These are phyloP conservation scores for Fusarium sublunatum DNA, from an alignment of 2,329 filamentous ascomycete genomes.

Conservation along the genomic window DNA sequence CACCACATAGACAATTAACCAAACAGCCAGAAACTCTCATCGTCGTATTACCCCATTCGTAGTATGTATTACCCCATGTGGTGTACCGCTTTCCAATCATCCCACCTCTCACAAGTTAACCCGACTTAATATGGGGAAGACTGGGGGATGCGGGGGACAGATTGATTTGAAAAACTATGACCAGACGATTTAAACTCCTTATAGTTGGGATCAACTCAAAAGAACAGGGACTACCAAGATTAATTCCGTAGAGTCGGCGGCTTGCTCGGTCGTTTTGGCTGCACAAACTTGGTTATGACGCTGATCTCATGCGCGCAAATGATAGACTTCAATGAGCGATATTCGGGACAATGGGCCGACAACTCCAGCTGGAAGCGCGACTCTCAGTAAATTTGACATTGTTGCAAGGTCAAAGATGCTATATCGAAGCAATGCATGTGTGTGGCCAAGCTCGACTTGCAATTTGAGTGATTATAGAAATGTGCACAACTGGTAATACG, in stretches of 20 bases:
- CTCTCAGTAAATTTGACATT: too few species aligned
- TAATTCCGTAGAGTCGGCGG: slow-evolving; percentile 1
- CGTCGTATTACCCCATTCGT: background rate
- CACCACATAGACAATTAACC: slow-evolving; percentile 1
- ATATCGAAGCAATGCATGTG: too few species aligned
- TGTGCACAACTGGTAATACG: background rate
- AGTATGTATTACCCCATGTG: too few species aligned
- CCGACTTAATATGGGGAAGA: slow-evolving; percentile 25
- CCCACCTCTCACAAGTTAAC: background rate
- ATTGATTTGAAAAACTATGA: background rate
- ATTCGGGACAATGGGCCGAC: too few species aligned
- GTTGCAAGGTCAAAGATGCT: too few species aligned
- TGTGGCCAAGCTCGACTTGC: too few species aligned
- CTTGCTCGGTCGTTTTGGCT: background rate
- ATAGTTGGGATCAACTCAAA: slow-evolving; percentile 6
- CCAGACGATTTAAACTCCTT: slow-evolving; percentile 18
- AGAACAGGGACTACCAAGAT: slow-evolving; percentile 21
- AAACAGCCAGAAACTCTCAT: background rate
- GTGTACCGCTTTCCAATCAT: slow-evolving; percentile 1
- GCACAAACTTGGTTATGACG: slow-evolving; percentile 12
- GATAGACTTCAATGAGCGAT: too few species aligned
- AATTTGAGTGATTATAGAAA: too few species aligned
- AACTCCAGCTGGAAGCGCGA: too few species aligned
- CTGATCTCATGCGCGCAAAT: slow-evolving; percentile 16
- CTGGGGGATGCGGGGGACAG: slow-evolving; percentile 9